Evolutionary conservation across 257 asterid genomes (phyloP), one percentile per base, ranked within the genome.

Genomic region (Datura wrightii): DNA sequence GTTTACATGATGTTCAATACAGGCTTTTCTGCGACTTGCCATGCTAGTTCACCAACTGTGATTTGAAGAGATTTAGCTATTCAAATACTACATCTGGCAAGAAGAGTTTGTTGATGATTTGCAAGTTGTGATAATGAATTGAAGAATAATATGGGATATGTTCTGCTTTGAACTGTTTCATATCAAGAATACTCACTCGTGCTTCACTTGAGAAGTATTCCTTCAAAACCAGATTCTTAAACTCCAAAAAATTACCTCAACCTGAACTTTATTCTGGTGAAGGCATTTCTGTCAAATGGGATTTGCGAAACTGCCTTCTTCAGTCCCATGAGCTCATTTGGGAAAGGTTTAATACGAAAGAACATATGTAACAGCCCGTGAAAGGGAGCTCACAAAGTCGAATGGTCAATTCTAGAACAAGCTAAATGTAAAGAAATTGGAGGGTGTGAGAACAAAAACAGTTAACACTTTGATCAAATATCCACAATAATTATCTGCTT

Each of bases 121-220:
- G 46, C 74, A 66, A 66, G 4, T 66, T 66, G 48, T 36, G 74
- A 66, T 66, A 37, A 14, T 66, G 74, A 66, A 13, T 42, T 66
- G 13, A 66, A 19, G 56, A 71, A 19, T 19, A 60, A 60, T n/a
- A 70, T 18, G 53, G 54, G 53, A 41, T 41, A 0, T 44, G 54
- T 41, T 16, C 16, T 39, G 1, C 41, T 18, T 16, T 7, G 79
- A 41, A 60, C 39, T 60, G 15, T 60, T 60, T 10, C 44, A 34
- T 60, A 60, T 60, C 13, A 60, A 60, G 36, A 59, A 59, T 8
- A 31, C 41, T 10, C 54, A 4, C 5, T 67, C 50, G 15, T 39
- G 11, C 50, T 67, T 39, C 52, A 41, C 53, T 70, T 42, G 55
- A 70, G 54, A 18, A 41, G 9, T 6, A 16, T 69, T 16, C 53